phyloP scores from a whole-genome alignment of 129 eudicot genomes.

The Dittrichia graveolens region DNA sequence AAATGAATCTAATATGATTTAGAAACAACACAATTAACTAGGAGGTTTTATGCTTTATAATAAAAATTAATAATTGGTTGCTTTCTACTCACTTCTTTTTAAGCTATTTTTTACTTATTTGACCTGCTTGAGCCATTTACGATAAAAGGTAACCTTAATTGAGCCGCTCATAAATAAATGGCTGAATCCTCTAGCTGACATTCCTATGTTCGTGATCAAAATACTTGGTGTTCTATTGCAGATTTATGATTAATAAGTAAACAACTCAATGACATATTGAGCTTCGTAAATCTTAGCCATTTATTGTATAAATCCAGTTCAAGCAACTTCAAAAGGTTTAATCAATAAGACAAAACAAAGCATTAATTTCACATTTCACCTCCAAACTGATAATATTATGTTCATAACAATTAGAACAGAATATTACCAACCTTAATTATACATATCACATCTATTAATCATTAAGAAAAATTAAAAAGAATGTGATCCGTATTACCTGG shows the following conservation, averaged over 20 bases:
- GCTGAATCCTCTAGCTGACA: background rate
- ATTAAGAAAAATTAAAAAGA: background rate
- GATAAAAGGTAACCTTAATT: background rate
- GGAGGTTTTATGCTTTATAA: background rate
- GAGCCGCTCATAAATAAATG: background rate
- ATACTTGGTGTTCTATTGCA: background rate
- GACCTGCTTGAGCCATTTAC: background rate
- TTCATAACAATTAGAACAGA: background rate
- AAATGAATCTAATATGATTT: background rate
- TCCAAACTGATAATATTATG: background rate
- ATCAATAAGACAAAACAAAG: slow-evolving; percentile 4
- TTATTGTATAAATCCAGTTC: background rate
- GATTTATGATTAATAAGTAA: background rate
- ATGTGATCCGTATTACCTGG: slow-evolving; percentile 52
- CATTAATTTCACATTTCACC: background rate
- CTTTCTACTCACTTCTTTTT: background rate
- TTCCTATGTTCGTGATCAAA: background rate
- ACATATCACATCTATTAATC: background rate
- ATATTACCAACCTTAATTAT: background rate
- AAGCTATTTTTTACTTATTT: background rate
- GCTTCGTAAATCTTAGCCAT: slow-evolving; percentile 5
- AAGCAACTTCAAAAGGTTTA: background rate
- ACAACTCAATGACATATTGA: background rate
- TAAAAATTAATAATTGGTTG: too few relatives aligned
- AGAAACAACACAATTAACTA: background rate